phyloP scores from a whole-genome alignment of 2,329 filamentous ascomycete species.

The Torrubiella hemipterigena region DNA sequence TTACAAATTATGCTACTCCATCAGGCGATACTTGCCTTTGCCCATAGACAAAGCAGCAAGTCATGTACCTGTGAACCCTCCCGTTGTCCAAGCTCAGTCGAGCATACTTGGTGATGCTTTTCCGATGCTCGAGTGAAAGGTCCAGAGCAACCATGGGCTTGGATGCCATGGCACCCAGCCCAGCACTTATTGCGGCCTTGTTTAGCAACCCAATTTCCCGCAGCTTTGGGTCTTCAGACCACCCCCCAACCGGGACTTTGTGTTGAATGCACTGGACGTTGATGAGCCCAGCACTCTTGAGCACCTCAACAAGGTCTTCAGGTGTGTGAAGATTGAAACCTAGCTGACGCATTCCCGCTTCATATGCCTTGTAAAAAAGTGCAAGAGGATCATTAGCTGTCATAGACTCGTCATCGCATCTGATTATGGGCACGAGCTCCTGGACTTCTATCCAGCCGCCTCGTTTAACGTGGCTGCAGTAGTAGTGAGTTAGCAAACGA shows the following conservation, averaged over 20 bases:
- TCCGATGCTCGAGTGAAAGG: slow-evolving; percentile 19
- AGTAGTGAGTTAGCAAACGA: neutral
- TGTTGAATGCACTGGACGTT: slow-evolving; percentile 28
- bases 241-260: slow-evolving; percentile 33
- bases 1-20: neutral
- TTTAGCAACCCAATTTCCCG: slow-evolving; percentile 31
- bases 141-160: slow-evolving; percentile 28
- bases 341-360: slow-evolving; percentile 19
- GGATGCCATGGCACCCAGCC: slow-evolving; percentile 27
- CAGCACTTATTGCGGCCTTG: slow-evolving; percentile 27
- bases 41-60: slow-evolving; percentile 28
- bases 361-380: slow-evolving; percentile 19
- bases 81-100: slow-evolving; percentile 21
- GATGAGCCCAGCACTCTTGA: slow-evolving; percentile 30
- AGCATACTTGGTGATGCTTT: slow-evolving; percentile 17
- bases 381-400: slow-evolving; percentile 23
- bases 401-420: slow-evolving; percentile 33
- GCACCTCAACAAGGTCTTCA: slow-evolving; percentile 19
- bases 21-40: slow-evolving; percentile 20
- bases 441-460: slow-evolving; percentile 42
- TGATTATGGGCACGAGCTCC: slow-evolving; percentile 27
- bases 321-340: slow-evolving; percentile 25
- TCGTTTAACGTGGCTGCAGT: slow-evolving; percentile 23
- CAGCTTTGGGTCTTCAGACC: slow-evolving; percentile 26
- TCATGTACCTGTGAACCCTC: slow-evolving; percentile 28